Evolutionary conservation across 169 alveolate genomes (phyloP).

Genomic region (Eimeria brunetti): DNA sequence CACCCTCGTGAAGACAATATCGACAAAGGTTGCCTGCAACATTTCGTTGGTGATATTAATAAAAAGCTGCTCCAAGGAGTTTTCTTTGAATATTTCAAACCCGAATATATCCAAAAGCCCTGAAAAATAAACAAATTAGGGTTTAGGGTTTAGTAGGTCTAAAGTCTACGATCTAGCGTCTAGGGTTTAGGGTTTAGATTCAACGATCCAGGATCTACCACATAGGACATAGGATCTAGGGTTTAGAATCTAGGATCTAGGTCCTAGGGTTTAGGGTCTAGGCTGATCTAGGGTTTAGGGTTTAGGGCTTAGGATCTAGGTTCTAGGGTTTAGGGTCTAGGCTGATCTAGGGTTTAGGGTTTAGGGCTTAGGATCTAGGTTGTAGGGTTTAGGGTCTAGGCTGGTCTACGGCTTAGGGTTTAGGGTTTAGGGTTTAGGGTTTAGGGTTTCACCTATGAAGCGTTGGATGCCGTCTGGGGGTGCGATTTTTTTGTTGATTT

Average conservation of each 20-base stretch:
- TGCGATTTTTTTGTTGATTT: constrained; percentile 94
- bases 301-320: no score
- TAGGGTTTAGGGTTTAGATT: no score
- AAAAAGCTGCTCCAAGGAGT: constrained; percentile 98
- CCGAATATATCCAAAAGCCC: constrained; percentile 98
- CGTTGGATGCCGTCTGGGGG: constrained; percentile 90
- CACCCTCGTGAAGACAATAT: constrained; percentile 95
- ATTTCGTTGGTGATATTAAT: constrained; percentile 98
- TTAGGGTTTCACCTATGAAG: constrained; percentile 91
- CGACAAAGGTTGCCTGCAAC: constrained; percentile 95
- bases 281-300: not conserved
- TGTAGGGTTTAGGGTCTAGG: no score
- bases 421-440: not conserved
- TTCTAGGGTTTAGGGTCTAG: no score
- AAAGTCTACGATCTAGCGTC: no score
- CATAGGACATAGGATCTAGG: not conserved
- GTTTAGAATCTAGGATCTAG: no score
- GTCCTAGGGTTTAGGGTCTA: no score
- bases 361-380: no score
- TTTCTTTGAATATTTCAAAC: constrained; percentile 96
- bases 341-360: not conserved
- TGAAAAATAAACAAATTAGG: not conserved
- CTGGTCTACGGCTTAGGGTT: no score
- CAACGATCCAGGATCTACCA: no score
- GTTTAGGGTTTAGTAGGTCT: not conserved